A percentile compares a stretch with the other conserved stretches of the same genome.
These are phyloP conservation scores for Ilex paraguariensis DNA, from an alignment of 305 asterid species.

Conservation along the genomic window DNA sequence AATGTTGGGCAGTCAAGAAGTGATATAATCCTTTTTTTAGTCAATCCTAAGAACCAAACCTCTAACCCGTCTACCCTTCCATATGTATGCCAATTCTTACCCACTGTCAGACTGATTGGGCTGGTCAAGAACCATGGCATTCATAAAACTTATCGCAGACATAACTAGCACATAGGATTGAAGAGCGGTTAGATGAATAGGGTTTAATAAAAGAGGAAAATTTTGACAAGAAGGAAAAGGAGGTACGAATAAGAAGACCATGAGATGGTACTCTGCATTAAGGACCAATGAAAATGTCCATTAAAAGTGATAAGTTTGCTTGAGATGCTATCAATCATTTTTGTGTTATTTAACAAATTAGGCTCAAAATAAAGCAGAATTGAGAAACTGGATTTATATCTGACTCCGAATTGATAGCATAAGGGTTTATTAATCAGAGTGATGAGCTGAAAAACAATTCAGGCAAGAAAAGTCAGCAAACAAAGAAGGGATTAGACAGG, in stretches of 20 bases:
- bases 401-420: no score
- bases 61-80: background rate
- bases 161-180: background rate
- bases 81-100: background rate
- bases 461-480: no score
- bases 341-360: no score
- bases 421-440: no score
- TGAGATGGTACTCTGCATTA: background rate
- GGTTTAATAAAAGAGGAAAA: background rate
- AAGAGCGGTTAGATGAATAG: background rate
- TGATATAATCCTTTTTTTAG: background rate
- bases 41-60: background rate
- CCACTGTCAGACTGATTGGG: background rate
- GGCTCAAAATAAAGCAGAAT: no score
- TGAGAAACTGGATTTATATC: no score
- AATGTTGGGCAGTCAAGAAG: background rate
- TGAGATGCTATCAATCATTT: no score
- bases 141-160: background rate
- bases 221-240: background rate
- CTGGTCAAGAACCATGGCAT: background rate
- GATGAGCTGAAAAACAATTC: no score
- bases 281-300: background rate
- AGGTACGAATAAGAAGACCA: background rate
- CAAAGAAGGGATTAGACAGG: no score
- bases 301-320: no score